Conservation (phyloP, 768 basidiomycete species). For the Hortiboletus campestris region DNA sequence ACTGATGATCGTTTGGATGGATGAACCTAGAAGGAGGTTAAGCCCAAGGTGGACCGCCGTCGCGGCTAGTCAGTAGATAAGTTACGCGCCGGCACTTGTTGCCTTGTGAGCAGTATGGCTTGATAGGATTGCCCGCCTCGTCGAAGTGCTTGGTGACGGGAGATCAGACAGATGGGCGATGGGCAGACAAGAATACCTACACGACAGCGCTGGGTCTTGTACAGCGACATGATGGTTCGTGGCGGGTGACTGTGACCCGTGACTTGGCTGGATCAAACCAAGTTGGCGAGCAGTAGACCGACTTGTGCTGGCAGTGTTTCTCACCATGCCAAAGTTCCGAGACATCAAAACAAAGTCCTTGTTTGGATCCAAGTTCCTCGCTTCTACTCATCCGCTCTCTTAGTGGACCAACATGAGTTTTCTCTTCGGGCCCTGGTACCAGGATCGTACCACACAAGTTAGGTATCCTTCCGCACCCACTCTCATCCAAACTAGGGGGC, state of each 20-base stretch:
- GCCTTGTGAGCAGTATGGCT: slow-evolving; percentile 47
- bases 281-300: no score
- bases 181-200: slow-evolving; percentile 31
- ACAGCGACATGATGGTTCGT: slow-evolving; percentile 30
- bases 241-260: slow-evolving; percentile 23
- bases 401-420: slow-evolving; percentile 15
- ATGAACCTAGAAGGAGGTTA: slow-evolving; percentile 39
- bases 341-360: slow-evolving; percentile 1
- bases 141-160: slow-evolving; percentile 44
- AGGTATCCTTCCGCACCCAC: slow-evolving; percentile 21
- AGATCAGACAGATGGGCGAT: slow-evolving; percentile 15
- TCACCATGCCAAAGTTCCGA: slow-evolving; percentile 5
- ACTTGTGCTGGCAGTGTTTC: neutral
- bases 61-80: slow-evolving; percentile 4
- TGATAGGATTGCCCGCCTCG: slow-evolving; percentile 39
- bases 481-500: slow-evolving; percentile 16
- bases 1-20: slow-evolving; percentile 49
- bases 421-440: slow-evolving; percentile 15
- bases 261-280: neutral
- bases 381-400: neutral
- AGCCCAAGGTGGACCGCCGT: slow-evolving; percentile 5
- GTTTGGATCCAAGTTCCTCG: neutral
- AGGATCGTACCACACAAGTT: slow-evolving; percentile 16
- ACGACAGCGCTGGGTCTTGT: slow-evolving; percentile 49
- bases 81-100: slow-evolving; percentile 46